Evolutionary conservation across 495 filamentous ascomycete species (phyloP).

Genomic region (Podospora fimiseda): DNA sequence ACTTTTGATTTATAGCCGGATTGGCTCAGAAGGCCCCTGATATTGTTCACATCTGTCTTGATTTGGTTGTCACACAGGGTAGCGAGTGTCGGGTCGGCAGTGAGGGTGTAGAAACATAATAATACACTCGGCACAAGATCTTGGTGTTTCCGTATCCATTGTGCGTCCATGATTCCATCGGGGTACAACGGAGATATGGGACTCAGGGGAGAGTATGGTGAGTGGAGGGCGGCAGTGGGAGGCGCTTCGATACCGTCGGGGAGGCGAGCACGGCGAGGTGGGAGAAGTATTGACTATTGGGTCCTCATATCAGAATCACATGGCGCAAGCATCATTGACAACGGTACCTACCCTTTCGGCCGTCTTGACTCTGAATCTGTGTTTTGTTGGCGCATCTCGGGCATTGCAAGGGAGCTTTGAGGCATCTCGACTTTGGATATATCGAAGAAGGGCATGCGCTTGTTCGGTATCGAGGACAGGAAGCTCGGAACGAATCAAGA

Average conservation of each 20-base stretch:
- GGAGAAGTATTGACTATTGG: slow-evolving; percentile 43
- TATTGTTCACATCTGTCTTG: slow-evolving; percentile 75
- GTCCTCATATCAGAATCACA: background rate
- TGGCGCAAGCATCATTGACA: background rate
- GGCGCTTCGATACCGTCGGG: slow-evolving; percentile 42
- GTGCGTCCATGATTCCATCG: slow-evolving; percentile 73
- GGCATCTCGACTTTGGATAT: slow-evolving; percentile 60
- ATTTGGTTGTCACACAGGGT: slow-evolving; percentile 77
- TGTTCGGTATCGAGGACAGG: slow-evolving; percentile 57
- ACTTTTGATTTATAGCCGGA: slow-evolving; percentile 69
- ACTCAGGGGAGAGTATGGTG: slow-evolving; percentile 79
- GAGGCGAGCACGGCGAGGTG: slow-evolving; percentile 44
- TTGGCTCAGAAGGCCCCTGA: slow-evolving; percentile 57
- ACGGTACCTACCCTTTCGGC: slow-evolving; percentile 65
- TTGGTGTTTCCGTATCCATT: slow-evolving; percentile 85
- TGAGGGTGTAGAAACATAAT: slow-evolving; percentile 65
- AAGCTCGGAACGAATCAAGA: slow-evolving; percentile 60
- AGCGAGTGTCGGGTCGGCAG: slow-evolving; percentile 60
- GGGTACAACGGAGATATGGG: slow-evolving; percentile 74
- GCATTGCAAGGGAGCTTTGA: slow-evolving; percentile 55
- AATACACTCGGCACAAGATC: slow-evolving; percentile 70
- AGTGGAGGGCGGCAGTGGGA: slow-evolving; percentile 59
- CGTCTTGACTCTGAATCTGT: slow-evolving; percentile 58
- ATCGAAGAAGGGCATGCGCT: slow-evolving; percentile 60
- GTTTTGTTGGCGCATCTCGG: slow-evolving; percentile 36